Evolutionary conservation across 345 rosid species (phyloP), one percentile per base, ranked within the genome.

Genomic region (Gossypium australe): DNA sequence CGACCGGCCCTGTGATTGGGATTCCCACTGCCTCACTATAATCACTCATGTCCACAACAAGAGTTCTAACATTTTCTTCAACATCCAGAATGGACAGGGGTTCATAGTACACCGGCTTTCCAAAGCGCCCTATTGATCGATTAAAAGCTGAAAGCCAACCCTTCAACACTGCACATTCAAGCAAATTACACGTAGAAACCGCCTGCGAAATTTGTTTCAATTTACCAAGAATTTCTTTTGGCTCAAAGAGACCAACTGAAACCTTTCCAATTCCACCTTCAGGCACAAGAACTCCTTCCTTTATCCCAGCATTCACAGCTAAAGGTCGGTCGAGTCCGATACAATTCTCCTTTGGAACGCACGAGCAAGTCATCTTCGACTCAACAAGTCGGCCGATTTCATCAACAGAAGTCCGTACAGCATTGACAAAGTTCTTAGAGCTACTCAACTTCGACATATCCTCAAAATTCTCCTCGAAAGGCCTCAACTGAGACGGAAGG

Each of bases 341-440:
- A 68, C 80, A 58, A 69, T 69, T 80, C 49, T 78, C 86, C 57
- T 80, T 74, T 0, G 82, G 78, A 63, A 80, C 85, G 76, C 97
- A 94, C 49, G 85, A 79, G 78, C 93, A 86, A 11, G 88, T 78
- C 84, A 95, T 78, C 75, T 82, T 79, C 81, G 81, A 52, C 73
- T 87, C 92, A 74, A 89, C 81, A 29, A 87, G 89, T 77, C 86
- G 85, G 62, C 94, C 87, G 27, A 95, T 88, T 71, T 88, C 96
- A 72, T 83, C 85, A 61, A 89, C 78, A 0, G 92, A 93, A 47
- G 83, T 83, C 78, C 82, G 80, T 6, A 93, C 86, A 1, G 97
- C 93, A 66, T 71, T 77, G 0, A 75, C 51, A 73, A 91, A 90
- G 57, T 81, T 82, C 76, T 70, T 89, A 0, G 96, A 86, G 70